Conservation (phyloP, 192 early-diverging fungal genomes). For the Coemansia sp. region DNA sequence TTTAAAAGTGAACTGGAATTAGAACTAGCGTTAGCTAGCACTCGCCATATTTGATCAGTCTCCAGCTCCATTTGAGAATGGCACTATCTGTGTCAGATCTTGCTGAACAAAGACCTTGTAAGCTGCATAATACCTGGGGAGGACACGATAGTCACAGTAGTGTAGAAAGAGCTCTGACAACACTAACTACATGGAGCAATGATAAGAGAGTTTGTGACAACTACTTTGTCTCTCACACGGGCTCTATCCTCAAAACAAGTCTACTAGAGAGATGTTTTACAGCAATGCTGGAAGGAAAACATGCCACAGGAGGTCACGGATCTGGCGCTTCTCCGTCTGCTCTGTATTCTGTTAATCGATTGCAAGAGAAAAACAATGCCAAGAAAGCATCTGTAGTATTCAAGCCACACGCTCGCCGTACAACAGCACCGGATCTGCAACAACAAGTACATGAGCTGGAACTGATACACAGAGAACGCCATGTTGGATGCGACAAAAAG, state of each 20-base stretch:
- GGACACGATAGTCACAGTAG: too few relatives aligned
- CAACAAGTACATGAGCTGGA: neutral
- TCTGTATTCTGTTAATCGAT: neutral
- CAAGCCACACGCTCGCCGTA: neutral
- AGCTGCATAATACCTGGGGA: too few relatives aligned
- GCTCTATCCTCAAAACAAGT: neutral
- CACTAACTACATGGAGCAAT: too few relatives aligned
- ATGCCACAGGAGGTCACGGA: neutral
- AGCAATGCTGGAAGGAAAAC: conserved; percentile 7
- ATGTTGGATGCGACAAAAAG: neutral
- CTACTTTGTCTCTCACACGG: too few relatives aligned
- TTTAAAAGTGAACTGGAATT: too few relatives aligned
- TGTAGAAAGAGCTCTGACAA: too few relatives aligned
- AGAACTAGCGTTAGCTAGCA: too few relatives aligned
- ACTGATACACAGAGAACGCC: neutral
- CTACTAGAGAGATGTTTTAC: conserved; percentile 3
- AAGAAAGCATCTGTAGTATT: neutral
- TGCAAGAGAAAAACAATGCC: neutral
- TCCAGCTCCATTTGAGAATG: too few relatives aligned
- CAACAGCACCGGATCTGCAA: neutral
- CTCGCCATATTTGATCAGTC: too few relatives aligned
- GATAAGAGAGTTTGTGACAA: too few relatives aligned
- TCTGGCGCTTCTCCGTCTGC: neutral
- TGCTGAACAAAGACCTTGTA: too few relatives aligned
- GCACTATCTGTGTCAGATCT: too few relatives aligned